Conservation (phyloP, 2,329 filamentous ascomycete genomes). For the Trichoderma atroviride region DNA sequence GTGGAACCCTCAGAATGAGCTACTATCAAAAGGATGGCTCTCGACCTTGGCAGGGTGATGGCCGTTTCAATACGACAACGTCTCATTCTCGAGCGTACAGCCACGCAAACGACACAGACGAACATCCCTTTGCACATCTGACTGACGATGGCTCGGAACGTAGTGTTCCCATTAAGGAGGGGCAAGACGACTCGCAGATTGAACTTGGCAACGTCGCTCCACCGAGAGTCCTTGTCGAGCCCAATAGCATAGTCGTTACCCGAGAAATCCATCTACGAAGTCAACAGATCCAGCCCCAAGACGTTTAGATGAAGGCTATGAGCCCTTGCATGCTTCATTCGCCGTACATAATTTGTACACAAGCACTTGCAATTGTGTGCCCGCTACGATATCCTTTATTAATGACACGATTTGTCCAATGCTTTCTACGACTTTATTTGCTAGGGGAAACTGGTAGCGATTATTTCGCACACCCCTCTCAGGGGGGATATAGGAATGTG, state of each 20-base stretch:
- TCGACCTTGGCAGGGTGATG: constrained; percentile 21
- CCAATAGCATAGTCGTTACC: constrained; percentile 25
- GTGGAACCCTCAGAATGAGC: background rate
- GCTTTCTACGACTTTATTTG: background rate
- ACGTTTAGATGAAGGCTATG: background rate
- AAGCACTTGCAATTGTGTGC: background rate
- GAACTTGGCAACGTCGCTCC: constrained; percentile 15
- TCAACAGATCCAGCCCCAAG: constrained; percentile 15
- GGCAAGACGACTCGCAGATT: background rate
- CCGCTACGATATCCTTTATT: background rate
- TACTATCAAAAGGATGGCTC: background rate
- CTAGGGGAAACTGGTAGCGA: background rate
- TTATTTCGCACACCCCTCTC: background rate
- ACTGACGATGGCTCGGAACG: constrained; percentile 22
- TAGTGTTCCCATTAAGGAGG: constrained; percentile 3
- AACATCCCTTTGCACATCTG: constrained; percentile 25
- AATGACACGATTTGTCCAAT: background rate
- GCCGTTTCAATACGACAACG: constrained; percentile 11
- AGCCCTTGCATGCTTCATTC: background rate
- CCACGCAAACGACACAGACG: constrained; percentile 17
- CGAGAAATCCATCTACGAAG: constrained; percentile 23
- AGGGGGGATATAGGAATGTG: background rate
- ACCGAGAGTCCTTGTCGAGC: background rate
- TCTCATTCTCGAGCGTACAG: constrained; percentile 22
- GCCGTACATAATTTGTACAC: background rate